Percentiles rank a stretch among this genome's conserved stretches.
phyloP scores from a whole-genome alignment of 768 basidiomycete genomes.

The Lenzites betulinus region DNA sequence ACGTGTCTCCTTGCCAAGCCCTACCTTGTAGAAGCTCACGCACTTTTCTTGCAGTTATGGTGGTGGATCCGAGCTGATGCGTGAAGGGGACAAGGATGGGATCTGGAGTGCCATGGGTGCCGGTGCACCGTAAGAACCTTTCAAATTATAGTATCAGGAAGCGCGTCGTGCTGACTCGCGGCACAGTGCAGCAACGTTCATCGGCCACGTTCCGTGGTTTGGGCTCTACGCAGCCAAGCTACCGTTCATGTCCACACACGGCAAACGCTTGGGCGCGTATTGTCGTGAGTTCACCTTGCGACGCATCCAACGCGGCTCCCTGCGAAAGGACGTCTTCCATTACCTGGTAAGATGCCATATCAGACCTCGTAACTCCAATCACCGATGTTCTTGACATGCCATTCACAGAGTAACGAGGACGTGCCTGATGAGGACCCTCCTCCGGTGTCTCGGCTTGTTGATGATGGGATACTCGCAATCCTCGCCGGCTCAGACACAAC shows the following conservation, averaged over 20 bases:
- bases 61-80: slow-evolving; percentile 41
- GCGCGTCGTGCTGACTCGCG: neutral
- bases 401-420: slow-evolving; percentile 42
- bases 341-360: slow-evolving; percentile 42
- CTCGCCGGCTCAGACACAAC: slow-evolving; percentile 51
- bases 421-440: slow-evolving; percentile 39
- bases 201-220: neutral
- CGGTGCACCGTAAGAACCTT: slow-evolving; percentile 6
- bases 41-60: slow-evolving; percentile 36
- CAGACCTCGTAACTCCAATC: no score
- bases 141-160: neutral
- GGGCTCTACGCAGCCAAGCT: slow-evolving; percentile 8
- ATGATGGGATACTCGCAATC: slow-evolving; percentile 45
- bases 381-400: neutral
- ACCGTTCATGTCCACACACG: neutral
- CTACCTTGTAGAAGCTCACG: neutral
- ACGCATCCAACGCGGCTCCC: slow-evolving; percentile 35
- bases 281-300: neutral
- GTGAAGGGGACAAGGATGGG: slow-evolving; percentile 31
- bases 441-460: slow-evolving; percentile 38
- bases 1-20: neutral
- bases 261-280: slow-evolving; percentile 1
- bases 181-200: neutral
- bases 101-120: slow-evolving; percentile 8
- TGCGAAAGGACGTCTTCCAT: slow-evolving; percentile 44